Percentiles rank a stretch among this genome's conserved stretches.
Conservation (phyloP, 192 early-diverging fungal species). For the Diversispora eburnea region DNA sequence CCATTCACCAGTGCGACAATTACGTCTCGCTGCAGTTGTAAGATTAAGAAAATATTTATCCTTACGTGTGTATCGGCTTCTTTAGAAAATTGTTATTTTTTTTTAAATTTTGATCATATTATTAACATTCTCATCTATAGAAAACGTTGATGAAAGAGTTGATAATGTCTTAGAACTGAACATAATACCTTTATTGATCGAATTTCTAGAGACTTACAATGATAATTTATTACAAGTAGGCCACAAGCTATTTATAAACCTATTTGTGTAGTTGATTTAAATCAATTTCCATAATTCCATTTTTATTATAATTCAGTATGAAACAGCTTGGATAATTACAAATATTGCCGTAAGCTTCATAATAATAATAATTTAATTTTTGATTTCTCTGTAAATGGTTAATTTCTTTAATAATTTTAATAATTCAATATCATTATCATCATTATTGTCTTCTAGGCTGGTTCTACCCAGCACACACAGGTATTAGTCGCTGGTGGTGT, state of each 20-base stretch:
- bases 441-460: neutral
- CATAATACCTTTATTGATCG: constrained; percentile 18
- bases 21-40: constrained; percentile 18
- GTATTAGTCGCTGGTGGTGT: constrained; percentile 9
- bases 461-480: constrained; percentile 11
- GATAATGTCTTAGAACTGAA: constrained; percentile 10
- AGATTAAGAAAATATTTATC: constrained; percentile 23
- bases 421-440: too few species aligned
- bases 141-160: constrained; percentile 20
- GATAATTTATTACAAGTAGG: constrained; percentile 18
- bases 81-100: neutral
- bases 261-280: too few species aligned
- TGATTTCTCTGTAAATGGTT: neutral
- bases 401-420: neutral
- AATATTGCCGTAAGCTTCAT: constrained; percentile 16
- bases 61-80: neutral
- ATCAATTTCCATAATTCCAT: too few species aligned
- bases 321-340: constrained; percentile 20
- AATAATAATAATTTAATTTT: neutral
- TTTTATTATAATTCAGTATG: neutral
- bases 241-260: too few species aligned
- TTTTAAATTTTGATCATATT: neutral
- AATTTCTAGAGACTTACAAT: constrained; percentile 1
- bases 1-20: neutral
- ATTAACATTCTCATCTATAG: neutral